phyloP scores from a whole-genome alignment of 2,329 filamentous ascomycete genomes.

The Sclerotinia glacialis region DNA sequence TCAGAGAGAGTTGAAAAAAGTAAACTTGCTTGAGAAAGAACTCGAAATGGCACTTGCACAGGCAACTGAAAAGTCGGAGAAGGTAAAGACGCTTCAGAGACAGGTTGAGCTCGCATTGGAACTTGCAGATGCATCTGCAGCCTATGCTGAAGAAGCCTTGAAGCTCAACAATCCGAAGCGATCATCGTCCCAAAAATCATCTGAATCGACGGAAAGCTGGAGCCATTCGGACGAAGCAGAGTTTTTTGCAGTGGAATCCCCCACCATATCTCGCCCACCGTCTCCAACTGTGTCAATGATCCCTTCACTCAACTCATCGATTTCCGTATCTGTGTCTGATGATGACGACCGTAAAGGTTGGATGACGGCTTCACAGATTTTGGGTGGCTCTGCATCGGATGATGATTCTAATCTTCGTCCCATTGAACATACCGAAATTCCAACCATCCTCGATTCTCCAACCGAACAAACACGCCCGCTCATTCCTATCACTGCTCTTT shows the following conservation, averaged over 20 bases:
- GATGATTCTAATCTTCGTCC: neutral
- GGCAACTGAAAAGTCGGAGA: neutral
- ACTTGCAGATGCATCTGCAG: neutral
- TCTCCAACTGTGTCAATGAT: neutral
- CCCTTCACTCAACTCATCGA: neutral
- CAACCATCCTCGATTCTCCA: neutral
- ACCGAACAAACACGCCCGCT: neutral
- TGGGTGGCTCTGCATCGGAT: neutral
- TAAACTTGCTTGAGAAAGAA: neutral
- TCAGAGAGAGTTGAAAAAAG: neutral
- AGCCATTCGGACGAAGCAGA: neutral
- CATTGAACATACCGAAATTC: neutral
- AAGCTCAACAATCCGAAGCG: neutral
- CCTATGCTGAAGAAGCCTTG: neutral
- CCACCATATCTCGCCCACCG: neutral
- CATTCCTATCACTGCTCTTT: neutral
- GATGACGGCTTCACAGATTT: conserved; percentile 4
- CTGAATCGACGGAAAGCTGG: neutral
- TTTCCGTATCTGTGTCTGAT: neutral
- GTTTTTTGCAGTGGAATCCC: neutral
- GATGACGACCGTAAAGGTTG: neutral
- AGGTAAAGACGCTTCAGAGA: neutral
- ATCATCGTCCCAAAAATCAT: neutral
- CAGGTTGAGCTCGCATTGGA: neutral
- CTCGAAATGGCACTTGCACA: neutral